Base-by-base conservation (phyloP, 768 basidiomycete species). In the Russula olivacea region DNA sequence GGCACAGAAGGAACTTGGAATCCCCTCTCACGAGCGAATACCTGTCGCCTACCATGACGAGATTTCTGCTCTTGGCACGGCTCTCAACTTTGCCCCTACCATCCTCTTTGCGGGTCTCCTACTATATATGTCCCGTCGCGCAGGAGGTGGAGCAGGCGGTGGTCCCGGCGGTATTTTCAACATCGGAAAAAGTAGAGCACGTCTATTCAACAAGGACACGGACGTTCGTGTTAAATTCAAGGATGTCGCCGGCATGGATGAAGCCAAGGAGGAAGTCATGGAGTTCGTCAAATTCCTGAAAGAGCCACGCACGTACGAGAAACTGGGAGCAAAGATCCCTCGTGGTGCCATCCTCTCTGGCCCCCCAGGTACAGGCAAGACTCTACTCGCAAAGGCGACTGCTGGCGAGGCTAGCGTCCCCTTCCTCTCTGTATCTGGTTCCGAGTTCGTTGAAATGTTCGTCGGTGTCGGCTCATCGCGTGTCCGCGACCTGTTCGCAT, bases 371-470 rank as follows among this genome's bases (percentile, higher is more conserved):
- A 99, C 97, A 4, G 97, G 97, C 72, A 99, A 99, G 78, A 99
- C 97, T 6, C 79, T 99, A 12, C 83, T 99, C 40, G 97, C 97
- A 12, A 99, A 99, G 75, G 97, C 97, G 2, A 98, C 97, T 4
- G 97, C 97, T 3, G 97, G 97, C 55, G 97, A 99, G 76, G 96
- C 97, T 5, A 89, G 86, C 49, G 96, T 98, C 5, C 96, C 97
- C 47, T 99, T 99, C 88, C 83, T 98, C 62, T 96, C 93, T 25
- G 97, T 98, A 47, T 98, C 96, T 52, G 97, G 97, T 55, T 98
- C 96, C 48, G 97, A 99, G 73, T 98, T 99, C 72, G 94, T 99
- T 64, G 97, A 99, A 77, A 98, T 98, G 95, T 99, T 98, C 72
- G 97, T 99, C 69, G 97, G 97, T 75, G 97, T 98, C 56, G 97